phyloP scores from a whole-genome alignment of 306 rosid species.

The Citrullus mucosospermus region DNA sequence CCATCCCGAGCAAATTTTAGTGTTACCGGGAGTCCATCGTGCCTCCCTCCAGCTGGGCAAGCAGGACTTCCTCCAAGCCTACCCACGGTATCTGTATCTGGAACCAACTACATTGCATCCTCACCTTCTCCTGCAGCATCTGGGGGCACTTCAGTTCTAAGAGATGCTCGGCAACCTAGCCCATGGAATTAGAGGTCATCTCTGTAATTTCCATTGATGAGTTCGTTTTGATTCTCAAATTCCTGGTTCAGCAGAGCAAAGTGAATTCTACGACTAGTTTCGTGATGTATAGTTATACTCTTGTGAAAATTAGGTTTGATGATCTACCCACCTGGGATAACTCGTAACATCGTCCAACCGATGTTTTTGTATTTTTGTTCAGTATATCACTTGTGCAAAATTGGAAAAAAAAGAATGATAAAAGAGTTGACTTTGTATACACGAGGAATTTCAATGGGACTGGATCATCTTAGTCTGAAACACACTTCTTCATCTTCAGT shows the following conservation, averaged over 20 bases:
- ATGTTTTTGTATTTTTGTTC: not conserved
- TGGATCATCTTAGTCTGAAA: not conserved
- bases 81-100: constrained; percentile 56
- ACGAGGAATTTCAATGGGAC: not conserved
- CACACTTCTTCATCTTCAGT: not conserved
- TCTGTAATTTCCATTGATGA: constrained; percentile 1
- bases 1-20: constrained; percentile 53
- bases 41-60: constrained; percentile 51
- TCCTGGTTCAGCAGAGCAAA: not conserved
- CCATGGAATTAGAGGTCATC: constrained; percentile 62
- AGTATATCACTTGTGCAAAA: not conserved
- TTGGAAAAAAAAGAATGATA: not conserved
- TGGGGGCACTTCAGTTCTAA: constrained; percentile 71
- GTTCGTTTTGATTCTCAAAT: not conserved
- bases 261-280: not conserved
- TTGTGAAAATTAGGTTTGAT: not conserved
- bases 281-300: not conserved
- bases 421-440: not conserved
- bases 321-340: not conserved
- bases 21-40: constrained; percentile 55
- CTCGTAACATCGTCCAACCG: not conserved
- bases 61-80: constrained; percentile 47
- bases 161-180: constrained; percentile 80
- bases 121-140: constrained; percentile 93
- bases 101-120: constrained; percentile 66